These are phyloP conservation scores for Podospora pseudopauciseta DNA, from an alignment of 495 filamentous ascomycete genomes.

Conservation along the genomic window DNA sequence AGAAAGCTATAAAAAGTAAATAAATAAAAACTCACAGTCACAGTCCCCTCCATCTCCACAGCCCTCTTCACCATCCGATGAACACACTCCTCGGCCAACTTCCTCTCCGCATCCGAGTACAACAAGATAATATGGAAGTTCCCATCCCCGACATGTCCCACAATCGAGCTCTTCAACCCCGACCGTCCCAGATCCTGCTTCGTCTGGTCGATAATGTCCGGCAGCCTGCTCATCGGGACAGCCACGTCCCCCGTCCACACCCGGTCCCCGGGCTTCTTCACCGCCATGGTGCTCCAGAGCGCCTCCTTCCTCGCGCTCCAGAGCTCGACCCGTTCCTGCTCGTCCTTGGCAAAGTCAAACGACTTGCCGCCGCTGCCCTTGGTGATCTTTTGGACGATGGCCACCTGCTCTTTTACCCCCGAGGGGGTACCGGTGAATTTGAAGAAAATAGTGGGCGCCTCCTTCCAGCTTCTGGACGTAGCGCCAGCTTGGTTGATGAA, in stretches of 20 bases:
- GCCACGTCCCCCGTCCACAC: constrained; percentile 86
- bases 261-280: constrained; percentile 54
- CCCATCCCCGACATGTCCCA: constrained; percentile 79
- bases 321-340: constrained; percentile 67
- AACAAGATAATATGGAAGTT: constrained; percentile 80
- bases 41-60: constrained; percentile 77
- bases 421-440: constrained; percentile 79
- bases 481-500: constrained; percentile 79
- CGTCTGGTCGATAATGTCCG: constrained; percentile 75
- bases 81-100: constrained; percentile 64
- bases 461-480: constrained; percentile 69
- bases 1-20: background rate
- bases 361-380: constrained; percentile 56
- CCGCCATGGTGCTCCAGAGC: constrained; percentile 69
- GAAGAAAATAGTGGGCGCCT: constrained; percentile 87
- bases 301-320: constrained; percentile 89
- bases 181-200: constrained; percentile 64
- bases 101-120: constrained; percentile 63
- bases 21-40: constrained; percentile 46
- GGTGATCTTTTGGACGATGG: constrained; percentile 64
- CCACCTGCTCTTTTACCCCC: constrained; percentile 79
- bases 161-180: constrained; percentile 68
- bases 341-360: constrained; percentile 75
- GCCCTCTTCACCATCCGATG: constrained; percentile 82
- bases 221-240: constrained; percentile 68